Evolutionary conservation across 257 asterid species (phyloP).

Genomic region (Rhazya stricta): DNA sequence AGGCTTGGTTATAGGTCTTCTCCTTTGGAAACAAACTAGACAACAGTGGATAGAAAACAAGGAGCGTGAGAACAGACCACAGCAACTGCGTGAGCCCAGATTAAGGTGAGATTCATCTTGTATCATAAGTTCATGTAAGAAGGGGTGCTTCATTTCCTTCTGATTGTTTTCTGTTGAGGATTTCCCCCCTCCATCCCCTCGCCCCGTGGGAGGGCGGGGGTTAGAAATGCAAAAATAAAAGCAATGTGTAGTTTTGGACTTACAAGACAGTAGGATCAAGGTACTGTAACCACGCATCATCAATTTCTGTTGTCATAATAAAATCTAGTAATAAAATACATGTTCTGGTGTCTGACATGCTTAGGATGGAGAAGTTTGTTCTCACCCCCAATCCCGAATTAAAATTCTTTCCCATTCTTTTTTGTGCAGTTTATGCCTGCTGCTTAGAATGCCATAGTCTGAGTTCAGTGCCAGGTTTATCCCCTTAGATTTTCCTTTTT

Average conservation of each 20-base stretch:
- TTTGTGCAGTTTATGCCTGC: not conserved
- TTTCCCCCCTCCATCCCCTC: no score
- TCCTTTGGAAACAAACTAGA: conserved; percentile 70
- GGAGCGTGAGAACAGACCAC: conserved; percentile 29
- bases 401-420: not conserved
- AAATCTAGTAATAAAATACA: not conserved
- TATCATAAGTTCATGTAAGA: not conserved
- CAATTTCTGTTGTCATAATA: not conserved
- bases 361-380: not conserved
- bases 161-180: not conserved
- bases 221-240: not conserved
- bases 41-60: conserved; percentile 65
- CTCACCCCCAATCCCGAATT: not conserved
- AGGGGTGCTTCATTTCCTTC: not conserved
- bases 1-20: conserved; percentile 45
- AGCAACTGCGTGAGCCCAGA: conserved; percentile 51
- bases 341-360: not conserved
- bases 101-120: conserved; percentile 43
- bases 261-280: not conserved
- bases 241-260: not conserved
- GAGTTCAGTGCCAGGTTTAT: not conserved
- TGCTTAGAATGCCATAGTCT: not conserved
- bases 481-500: not conserved
- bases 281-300: not conserved
- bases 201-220: no score